Evolutionary conservation across 164 flowering plant species (phyloP), one percentile per base, ranked within the genome.

Genomic region (Tetracentron sinense): DNA sequence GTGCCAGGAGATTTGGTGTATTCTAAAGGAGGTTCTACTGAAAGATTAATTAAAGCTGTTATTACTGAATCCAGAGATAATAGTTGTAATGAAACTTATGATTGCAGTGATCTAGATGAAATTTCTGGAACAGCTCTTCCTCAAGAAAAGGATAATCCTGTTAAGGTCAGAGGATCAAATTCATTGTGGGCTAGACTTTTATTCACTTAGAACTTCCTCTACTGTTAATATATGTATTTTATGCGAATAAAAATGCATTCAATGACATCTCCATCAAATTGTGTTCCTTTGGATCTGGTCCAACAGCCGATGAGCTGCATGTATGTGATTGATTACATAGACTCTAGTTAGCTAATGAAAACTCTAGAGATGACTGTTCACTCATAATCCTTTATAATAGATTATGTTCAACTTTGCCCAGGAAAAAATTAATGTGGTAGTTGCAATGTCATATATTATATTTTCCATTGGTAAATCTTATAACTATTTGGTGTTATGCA

Each of bases 1-100:
- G 87, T 83, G 58, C 47, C 81, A 58, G 98, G 98, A 62, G 98
- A 93, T 75, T 66, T 90, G 78, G 97, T 93, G 30, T 78, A 74
- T 68, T 74, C 76, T 71, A 87, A 89, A 77, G 83, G 66, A 68
- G 69, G 62, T 68, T 46, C 58, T 55, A 35, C 71, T 46, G 82
- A 73, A 50, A 78, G 52, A 29, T 63, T 15, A 42, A 54, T 58
- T n/a, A 81, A 53, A 49, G 60, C 25, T 53, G 33, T 58, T 54
- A 28, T 63, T 29, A 44, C 69, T 56, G 88, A 80, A 69, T 61
- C 58, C 62, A 85, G 83, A 65, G 84, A 83, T 63, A 78, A 67
- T 19, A 55, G 42, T 61, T 8, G 28, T 56, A 44, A 66, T 56
- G 84, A 81, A 65, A 26, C 69, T 52, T 17, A 30, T 56, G 81